Percentiles rank a stretch among this genome's conserved stretches.
phyloP scores from a whole-genome alignment of 2,329 filamentous ascomycete genomes.

The Piedraia hortae region DNA sequence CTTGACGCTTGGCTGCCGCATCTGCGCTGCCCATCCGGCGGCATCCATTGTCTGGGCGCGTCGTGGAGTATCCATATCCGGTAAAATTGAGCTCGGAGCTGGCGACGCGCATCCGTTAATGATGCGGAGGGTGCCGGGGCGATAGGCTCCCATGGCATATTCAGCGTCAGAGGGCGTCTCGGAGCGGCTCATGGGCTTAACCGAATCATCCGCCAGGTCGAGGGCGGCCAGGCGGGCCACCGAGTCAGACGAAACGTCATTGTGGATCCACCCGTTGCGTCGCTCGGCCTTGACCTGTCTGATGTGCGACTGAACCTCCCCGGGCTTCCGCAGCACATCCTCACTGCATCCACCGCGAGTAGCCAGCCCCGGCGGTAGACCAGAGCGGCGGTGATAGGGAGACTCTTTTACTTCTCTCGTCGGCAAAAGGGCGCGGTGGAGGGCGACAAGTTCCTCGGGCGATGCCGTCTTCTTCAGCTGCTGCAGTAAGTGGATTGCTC shows the following conservation, averaged over 20 bases:
- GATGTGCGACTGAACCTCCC: slow-evolving; percentile 1
- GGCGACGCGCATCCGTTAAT: slow-evolving; percentile 22
- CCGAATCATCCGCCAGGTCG: slow-evolving; percentile 4
- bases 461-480: slow-evolving; percentile 21
- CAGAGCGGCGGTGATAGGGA: slow-evolving; percentile 2
- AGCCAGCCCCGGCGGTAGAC: slow-evolving; percentile 6
- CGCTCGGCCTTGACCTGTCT: slow-evolving; percentile 1
- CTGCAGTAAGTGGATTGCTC: slow-evolving; percentile 19
- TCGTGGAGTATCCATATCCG: too few relatives aligned
- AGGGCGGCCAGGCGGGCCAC: slow-evolving; percentile 5
- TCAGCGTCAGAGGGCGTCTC: slow-evolving; percentile 17
- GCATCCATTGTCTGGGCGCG: too few relatives aligned
- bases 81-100: slow-evolving; percentile 13
- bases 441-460: slow-evolving; percentile 20
- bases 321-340: slow-evolving; percentile 11
- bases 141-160: slow-evolving; percentile 15
- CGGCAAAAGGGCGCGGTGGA: slow-evolving; percentile 13
- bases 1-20: slow-evolving; percentile 1
- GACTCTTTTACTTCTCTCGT: slow-evolving; percentile 7
- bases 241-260: not conserved
- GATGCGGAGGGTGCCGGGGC: slow-evolving; percentile 18
- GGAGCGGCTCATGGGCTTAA: slow-evolving; percentile 5
- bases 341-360: slow-evolving; percentile 5
- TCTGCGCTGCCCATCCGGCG: too few relatives aligned
- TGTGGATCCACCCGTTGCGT: too few relatives aligned